Evolutionary conservation across 2,329 filamentous ascomycete species (phyloP).

Genomic region (Cytospora piceicola): DNA sequence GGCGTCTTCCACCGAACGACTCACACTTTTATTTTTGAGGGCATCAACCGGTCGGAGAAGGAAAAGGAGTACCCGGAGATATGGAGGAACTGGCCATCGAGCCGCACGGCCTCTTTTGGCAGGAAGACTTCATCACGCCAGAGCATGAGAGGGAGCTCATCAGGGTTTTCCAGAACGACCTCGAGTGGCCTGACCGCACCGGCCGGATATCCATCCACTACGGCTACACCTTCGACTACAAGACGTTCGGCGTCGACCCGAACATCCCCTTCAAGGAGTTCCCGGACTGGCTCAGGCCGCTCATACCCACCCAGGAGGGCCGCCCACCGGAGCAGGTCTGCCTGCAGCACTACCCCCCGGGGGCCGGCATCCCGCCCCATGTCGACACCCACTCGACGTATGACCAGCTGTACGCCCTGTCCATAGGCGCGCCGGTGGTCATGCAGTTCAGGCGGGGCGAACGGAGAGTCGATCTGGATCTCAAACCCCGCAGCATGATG

Average conservation of each 20-base stretch:
- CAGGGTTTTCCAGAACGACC: slow-evolving; percentile 47
- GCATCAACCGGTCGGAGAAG: background rate
- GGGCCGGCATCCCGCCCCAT: slow-evolving; percentile 63
- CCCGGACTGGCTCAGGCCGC: slow-evolving; percentile 53
- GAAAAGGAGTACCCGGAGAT: background rate
- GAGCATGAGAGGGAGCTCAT: slow-evolving; percentile 51
- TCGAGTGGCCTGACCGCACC: slow-evolving; percentile 51
- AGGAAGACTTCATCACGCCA: slow-evolving; percentile 51
- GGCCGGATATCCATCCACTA: slow-evolving; percentile 58
- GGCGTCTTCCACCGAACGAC: background rate
- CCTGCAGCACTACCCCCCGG: slow-evolving; percentile 63
- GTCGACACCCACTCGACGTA: slow-evolving; percentile 60
- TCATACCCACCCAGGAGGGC: slow-evolving; percentile 49
- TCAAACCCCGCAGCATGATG: slow-evolving; percentile 54
- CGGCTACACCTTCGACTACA: slow-evolving; percentile 62
- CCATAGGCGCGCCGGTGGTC: slow-evolving; percentile 46
- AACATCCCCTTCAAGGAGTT: slow-evolving; percentile 54
- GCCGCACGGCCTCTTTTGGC: slow-evolving; percentile 48
- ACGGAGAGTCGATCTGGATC: slow-evolving; percentile 48
- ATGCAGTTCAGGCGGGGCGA: slow-evolving; percentile 48
- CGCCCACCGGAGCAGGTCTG: slow-evolving; percentile 61
- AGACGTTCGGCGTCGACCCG: slow-evolving; percentile 58
- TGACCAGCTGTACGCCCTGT: slow-evolving; percentile 51
- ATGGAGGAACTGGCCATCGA: slow-evolving; percentile 36
- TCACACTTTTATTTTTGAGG: background rate